Percentiles rank a stretch among this genome's conserved stretches.
phyloP scores from a whole-genome alignment of 306 rosid genomes.

The Casuarina glauca region DNA sequence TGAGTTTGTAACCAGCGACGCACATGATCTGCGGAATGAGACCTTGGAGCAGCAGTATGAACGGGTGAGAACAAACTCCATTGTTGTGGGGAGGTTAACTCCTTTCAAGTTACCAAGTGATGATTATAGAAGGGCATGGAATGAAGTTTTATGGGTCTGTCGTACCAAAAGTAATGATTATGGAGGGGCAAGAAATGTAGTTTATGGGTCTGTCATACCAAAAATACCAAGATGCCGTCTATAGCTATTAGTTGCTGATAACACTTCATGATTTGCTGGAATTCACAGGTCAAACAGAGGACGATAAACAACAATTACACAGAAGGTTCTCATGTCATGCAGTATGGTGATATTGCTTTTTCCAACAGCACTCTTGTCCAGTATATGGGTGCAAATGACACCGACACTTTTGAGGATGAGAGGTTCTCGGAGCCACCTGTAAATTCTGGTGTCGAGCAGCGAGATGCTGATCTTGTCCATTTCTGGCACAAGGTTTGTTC shows the following conservation, averaged over 20 bases:
- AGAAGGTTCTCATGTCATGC: conserved; percentile 95
- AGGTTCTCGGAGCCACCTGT: conserved; percentile 60
- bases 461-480: conserved; percentile 96
- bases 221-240: conserved; percentile 12
- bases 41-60: conserved; percentile 80
- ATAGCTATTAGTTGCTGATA: conserved; percentile 12
- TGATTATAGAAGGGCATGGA: conserved; percentile 5
- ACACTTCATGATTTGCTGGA: background rate
- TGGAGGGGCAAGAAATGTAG: conserved; percentile 10
- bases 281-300: conserved; percentile 75
- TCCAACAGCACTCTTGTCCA: conserved; percentile 43
- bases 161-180: background rate
- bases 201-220: background rate
- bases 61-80: conserved; percentile 56
- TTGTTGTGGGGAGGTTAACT: background rate
- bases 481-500: conserved; percentile 87
- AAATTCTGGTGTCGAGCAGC: conserved; percentile 70
- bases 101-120: background rate
- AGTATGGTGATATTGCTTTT: conserved; percentile 68
- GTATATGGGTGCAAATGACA: conserved; percentile 89
- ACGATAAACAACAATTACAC: conserved; percentile 51
- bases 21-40: conserved; percentile 76
- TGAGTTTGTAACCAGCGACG: conserved; percentile 59
- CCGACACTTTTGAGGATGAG: conserved; percentile 56
- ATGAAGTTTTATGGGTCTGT: background rate